phyloP scores from a whole-genome alignment of 2,329 filamentous ascomycete genomes.

The Domatiomyces catenatus region DNA sequence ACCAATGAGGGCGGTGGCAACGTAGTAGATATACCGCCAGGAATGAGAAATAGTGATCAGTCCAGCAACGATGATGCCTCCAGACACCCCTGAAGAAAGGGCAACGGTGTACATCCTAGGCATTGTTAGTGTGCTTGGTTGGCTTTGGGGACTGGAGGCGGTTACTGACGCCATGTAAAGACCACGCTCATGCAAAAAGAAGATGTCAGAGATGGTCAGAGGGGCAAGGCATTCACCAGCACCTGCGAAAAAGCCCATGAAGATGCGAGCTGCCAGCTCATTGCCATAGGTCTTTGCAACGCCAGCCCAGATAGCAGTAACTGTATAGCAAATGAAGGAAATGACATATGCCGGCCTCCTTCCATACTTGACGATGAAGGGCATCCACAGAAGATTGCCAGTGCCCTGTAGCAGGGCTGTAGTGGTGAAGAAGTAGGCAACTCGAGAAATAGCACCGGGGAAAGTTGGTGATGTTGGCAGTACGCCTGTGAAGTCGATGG shows the following conservation, averaged over 20 bases:
- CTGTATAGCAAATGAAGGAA: conserved; percentile 25
- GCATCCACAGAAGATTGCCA: conserved; percentile 29
- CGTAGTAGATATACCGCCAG: conserved; percentile 27
- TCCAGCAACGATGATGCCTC: conserved; percentile 22
- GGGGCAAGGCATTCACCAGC: conserved; percentile 36
- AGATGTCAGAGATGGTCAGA: conserved; percentile 39
- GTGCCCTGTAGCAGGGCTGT: conserved; percentile 35
- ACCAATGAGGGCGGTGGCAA: conserved; percentile 37
- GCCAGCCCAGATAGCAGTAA: conserved; percentile 28
- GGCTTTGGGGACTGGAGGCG: no score
- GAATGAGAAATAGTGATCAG: conserved; percentile 22
- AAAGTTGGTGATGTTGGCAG: conserved; percentile 19
- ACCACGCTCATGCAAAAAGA: conserved; percentile 43
- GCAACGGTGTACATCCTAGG: conserved; percentile 16
- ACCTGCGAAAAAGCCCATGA: conserved; percentile 38
- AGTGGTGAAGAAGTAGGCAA: conserved; percentile 40
- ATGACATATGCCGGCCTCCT: conserved; percentile 24
- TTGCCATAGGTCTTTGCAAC: conserved; percentile 23
- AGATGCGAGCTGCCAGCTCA: conserved; percentile 17
- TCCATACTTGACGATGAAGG: conserved; percentile 25
- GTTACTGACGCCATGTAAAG: conserved; percentile 33
- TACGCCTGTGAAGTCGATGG: conserved; percentile 33
- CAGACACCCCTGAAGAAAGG: conserved; percentile 11
- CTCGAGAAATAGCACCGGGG: conserved; percentile 26
- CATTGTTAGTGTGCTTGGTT: neutral